Evolutionary conservation across 2,329 filamentous ascomycete species (phyloP).

Genomic region (Aspergillus fructus): DNA sequence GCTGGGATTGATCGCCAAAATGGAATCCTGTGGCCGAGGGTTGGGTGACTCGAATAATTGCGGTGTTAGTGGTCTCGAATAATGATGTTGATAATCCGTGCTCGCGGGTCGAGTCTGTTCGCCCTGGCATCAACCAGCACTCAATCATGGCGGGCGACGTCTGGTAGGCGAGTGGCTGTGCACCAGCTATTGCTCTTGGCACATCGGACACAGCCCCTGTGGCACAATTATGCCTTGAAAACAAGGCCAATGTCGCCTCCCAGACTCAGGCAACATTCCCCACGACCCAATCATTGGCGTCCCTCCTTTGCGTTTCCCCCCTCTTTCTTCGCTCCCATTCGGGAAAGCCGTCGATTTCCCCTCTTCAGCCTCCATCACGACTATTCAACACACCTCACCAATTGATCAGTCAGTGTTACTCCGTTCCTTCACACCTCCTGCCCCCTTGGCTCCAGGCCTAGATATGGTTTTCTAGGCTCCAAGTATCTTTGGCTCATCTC

Average conservation of each 20-base stretch:
- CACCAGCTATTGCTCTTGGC: background rate
- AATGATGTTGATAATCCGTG: background rate
- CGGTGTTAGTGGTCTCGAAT: background rate
- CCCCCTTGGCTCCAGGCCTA: slow-evolving; percentile 5
- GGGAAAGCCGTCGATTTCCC: slow-evolving; percentile 14
- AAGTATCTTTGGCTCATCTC: background rate
- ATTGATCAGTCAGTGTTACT: slow-evolving; percentile 4
- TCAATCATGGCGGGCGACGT: slow-evolving; percentile 1
- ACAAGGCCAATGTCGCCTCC: background rate
- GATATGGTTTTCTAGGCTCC: slow-evolving; percentile 2
- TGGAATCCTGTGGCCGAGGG: background rate
- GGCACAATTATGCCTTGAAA: slow-evolving; percentile 1
- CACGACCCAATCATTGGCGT: slow-evolving; percentile 5
- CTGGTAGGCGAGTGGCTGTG: slow-evolving; percentile 6
- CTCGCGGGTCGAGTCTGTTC: background rate
- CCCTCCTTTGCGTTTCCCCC: background rate
- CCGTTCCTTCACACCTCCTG: slow-evolving; percentile 7
- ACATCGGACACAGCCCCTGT: slow-evolving; percentile 6
- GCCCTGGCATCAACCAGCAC: background rate
- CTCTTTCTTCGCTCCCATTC: slow-evolving; percentile 1
- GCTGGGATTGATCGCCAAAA: slow-evolving; percentile 1
- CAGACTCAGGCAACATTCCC: slow-evolving; percentile 1
- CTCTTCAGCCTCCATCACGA: slow-evolving; percentile 17
- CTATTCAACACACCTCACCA: slow-evolving; percentile 9
- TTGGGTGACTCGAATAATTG: background rate